Percentiles rank a stretch among this genome's conserved stretches.
Conservation (phyloP, 2,329 filamentous ascomycete genomes). For the Aspergillus spinulosporus region DNA sequence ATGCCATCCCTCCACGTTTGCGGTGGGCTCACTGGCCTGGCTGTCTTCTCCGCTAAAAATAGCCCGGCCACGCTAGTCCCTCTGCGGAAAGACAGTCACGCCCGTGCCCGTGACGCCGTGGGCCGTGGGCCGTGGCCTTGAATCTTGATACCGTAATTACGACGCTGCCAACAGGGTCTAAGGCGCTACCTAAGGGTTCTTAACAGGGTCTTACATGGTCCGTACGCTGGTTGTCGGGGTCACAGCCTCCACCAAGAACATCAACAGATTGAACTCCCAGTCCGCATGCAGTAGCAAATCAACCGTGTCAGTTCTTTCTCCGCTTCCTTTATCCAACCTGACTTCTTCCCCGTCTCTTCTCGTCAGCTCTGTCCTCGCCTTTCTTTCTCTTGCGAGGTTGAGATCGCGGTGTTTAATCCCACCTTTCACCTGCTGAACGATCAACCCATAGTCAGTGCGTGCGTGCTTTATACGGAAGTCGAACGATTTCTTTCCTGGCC, state of each 20-base stretch:
- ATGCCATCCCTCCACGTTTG: slow-evolving; percentile 10
- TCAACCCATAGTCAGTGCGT: not conserved
- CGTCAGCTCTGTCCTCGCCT: not conserved
- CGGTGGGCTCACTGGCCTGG: not conserved
- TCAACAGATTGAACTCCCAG: not conserved
- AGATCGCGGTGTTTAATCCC: not conserved
- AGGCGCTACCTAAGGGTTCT: not conserved
- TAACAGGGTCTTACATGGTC: slow-evolving; percentile 6
- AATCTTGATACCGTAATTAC: not conserved
- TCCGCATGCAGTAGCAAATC: not conserved
- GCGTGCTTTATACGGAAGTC: not conserved
- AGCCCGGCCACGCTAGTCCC: slow-evolving; percentile 2
- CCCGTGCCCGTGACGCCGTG: not conserved
- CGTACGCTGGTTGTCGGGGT: slow-evolving; percentile 22
- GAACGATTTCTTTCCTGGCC: not conserved
- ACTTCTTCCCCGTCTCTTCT: not conserved
- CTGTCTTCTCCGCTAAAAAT: not conserved
- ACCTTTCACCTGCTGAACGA: not conserved
- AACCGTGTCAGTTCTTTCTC: not conserved
- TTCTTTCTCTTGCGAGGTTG: not conserved
- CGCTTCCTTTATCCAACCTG: not conserved
- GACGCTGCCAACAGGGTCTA: not conserved
- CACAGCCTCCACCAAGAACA: slow-evolving; percentile 23
- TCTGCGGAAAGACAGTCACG: not conserved
- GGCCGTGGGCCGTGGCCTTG: too few species aligned